Evolutionary conservation across 352 stramenopile species (phyloP), one percentile per base, ranked within the genome.

Genomic region (Saprolegnia diclina): DNA sequence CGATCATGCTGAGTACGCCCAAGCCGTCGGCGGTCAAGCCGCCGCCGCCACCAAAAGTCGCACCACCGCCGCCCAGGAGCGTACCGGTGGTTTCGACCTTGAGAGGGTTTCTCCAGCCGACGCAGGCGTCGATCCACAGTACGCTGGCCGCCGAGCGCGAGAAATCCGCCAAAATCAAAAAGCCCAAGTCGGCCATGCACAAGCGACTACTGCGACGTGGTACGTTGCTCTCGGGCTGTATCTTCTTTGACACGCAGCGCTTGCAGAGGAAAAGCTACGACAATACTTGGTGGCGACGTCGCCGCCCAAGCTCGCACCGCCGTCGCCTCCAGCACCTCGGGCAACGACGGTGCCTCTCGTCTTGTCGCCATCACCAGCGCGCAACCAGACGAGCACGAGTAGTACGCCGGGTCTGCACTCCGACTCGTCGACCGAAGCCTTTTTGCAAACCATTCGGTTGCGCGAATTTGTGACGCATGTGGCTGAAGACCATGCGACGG

Each of bases 401-500:
- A n/a, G n/a, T n/a, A n/a, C 59, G 6, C 26, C 62, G 32, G 46
- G 21, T 32, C 38, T 32, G 38, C 38, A 37, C 3, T 11, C 19
- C 9, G 38, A 26, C 59, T 59, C 59, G 7, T 54, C 45, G 22
- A 61, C 62, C 13, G 64, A 71, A 6, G 26, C 52, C 4, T 94
- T 94, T 26, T 71, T 94, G 26, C 79, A 86, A 22, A 75, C 81
- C 1, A 65, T 94, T 11, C 82, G 81, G 0, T 80, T 92, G 18
- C 76, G 72, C 0, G 78, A 94, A 37, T 94, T 94, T 45, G 56
- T 91, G 7, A 88, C 67, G 21, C 81, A 92, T 54, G 80, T 84
- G 9, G 74, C 88, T 53, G 86, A 94, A 61, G 83, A 91, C 57
- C 79, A 90, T 35, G 90, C 82, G 29, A 94, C 86, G 9, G 80